Evolutionary conservation across 306 rosid genomes (phyloP).

Genomic region (Citrullus colocynthis): DNA sequence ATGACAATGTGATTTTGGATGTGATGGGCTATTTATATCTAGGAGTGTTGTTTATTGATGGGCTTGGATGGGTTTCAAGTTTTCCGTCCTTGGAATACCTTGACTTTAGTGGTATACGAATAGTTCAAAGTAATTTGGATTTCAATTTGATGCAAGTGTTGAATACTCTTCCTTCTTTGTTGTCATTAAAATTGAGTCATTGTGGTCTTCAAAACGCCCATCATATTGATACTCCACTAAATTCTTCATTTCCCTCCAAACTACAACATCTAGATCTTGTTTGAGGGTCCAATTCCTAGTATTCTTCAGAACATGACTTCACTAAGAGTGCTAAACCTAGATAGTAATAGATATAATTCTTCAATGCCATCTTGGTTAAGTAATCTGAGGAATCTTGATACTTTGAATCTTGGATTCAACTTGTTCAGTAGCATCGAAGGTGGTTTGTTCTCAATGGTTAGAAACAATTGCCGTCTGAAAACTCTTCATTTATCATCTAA

Average conservation of each 20-base stretch:
- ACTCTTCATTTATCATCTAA: background rate
- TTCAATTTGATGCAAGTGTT: background rate
- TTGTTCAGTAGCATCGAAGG: background rate
- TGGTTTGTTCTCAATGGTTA: background rate
- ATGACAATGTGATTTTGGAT: rapidly evolving
- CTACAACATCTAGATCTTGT: background rate
- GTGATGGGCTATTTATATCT: background rate
- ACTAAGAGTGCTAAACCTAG: background rate
- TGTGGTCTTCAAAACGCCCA: background rate
- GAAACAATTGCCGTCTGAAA: background rate
- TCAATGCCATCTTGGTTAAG: background rate
- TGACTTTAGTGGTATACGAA: background rate
- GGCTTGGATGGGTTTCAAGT: slow-evolving; percentile 14
- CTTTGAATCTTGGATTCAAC: background rate
- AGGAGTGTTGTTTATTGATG: background rate
- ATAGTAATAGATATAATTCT: background rate
- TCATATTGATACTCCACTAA: background rate
- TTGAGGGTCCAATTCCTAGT: background rate
- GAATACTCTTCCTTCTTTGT: background rate
- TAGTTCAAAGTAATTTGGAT: no score
- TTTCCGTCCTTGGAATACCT: slow-evolving; percentile 4
- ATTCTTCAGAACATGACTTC: background rate
- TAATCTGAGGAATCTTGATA: background rate
- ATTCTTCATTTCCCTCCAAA: slow-evolving; percentile 3
- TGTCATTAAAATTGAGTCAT: background rate